Percentiles rank a stretch among this genome's conserved stretches.
Conservation (phyloP, 176 grass and related monocot genomes). For the Tuctoria greenei region DNA sequence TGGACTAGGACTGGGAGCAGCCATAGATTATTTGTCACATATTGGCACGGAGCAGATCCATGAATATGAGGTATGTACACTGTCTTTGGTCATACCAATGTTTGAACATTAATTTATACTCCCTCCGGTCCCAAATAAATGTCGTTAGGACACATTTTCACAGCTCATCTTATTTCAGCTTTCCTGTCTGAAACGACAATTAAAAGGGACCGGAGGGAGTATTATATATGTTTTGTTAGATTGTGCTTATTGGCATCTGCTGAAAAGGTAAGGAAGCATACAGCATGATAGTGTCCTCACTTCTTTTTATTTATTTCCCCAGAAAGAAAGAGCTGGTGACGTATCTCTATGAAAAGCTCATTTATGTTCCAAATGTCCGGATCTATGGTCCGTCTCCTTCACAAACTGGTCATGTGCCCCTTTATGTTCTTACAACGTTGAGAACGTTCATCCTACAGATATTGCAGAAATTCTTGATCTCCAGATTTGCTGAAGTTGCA, state of each 20-base stretch:
- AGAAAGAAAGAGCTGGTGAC: slow-evolving; percentile 15
- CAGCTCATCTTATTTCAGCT: no score
- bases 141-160: no score
- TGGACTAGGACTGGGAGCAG: slow-evolving; percentile 54
- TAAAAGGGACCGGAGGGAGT: no score
- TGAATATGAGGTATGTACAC: no score
- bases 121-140: no score
- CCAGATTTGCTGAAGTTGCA: slow-evolving; percentile 53
- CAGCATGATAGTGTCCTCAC: slow-evolving; percentile 41
- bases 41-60: slow-evolving; percentile 81
- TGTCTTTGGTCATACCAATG: no score
- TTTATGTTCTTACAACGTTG: slow-evolving; percentile 86
- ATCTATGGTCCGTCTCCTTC: slow-evolving; percentile 76
- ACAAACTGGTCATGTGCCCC: slow-evolving; percentile 50
- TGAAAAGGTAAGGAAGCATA: slow-evolving; percentile 39
- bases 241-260: not conserved
- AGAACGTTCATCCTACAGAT: slow-evolving; percentile 91
- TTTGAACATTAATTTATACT: no score
- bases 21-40: slow-evolving; percentile 78
- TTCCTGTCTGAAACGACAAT: no score
- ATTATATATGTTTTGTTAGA: not conserved
- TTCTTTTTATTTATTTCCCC: slow-evolving; percentile 18
- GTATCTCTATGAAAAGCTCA: slow-evolving; percentile 46
- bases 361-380: slow-evolving; percentile 61
- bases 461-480: slow-evolving; percentile 84